Evolutionary conservation across 1,139 yeast genomes (phyloP), one percentile per base, ranked within the genome.

Genomic region (Debaryomyces singareniensis): DNA sequence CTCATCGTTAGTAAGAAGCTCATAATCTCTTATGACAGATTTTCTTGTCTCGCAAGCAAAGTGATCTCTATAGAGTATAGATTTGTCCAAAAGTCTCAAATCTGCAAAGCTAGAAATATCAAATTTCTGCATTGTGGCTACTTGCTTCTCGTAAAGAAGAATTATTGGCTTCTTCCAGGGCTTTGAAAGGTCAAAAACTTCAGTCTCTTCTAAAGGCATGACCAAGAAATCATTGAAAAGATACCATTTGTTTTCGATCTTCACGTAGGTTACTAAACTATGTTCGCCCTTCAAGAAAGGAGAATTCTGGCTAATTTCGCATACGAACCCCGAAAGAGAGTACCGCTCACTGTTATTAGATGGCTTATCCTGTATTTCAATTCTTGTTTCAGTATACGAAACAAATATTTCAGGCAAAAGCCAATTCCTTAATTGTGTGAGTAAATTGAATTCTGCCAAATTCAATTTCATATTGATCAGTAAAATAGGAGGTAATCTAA

Each of bases 141-240:
- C 67, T 1, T 60, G 54, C 34, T 68, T 68, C 42, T 79, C 75
- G 47, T 89, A 93, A 24, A 84, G 53, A 13, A 86, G 62, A 27
- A 85, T 62, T 12, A 83, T 78, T 0, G 96, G 95, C 23, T 76
- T 75, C 49, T 91, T 93, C 95, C 96, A 89, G 55, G 77, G 63
- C 27, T 67, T 66, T 1, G 77, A 62, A 32, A 87, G 61, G 47
- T 86, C 75, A 32, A 86, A 65, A 0, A 75, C 83, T 29, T 79
- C 87, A 31, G 80, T 87, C 40, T 79, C 84, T 1, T 80, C 68
- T 1, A 93, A 68, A 15, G 78, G 79, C 51, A 77, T 73, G n/a
- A 87, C 97, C 43, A 91, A 61, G 54, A 89, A 93, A 53, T 93
- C 97, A 49, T 93, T 93, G 53, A 93, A 87, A 45, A 93, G 55